Evolutionary conservation across 176 grass and related monocot genomes (phyloP), one percentile per base, ranked within the genome.

Genomic region (Eragrostis curvula): DNA sequence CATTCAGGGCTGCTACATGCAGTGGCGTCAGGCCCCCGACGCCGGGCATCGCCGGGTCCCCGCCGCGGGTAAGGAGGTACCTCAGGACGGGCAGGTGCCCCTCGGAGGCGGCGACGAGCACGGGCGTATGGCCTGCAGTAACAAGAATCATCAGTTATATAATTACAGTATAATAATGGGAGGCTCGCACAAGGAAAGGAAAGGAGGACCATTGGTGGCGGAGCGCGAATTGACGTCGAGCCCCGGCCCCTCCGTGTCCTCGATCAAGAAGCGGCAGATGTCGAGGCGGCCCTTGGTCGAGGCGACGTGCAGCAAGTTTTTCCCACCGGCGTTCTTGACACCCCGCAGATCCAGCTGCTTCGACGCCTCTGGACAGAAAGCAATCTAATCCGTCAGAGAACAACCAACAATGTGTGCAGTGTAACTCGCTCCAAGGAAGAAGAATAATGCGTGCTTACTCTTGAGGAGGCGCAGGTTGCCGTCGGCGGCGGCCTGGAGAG

Each of bases 51-150:
- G 47, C 40, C 6, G 75, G 76, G 73, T 85, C 74, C 29, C 81
- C 83, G 20, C 76, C 76, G 39, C 50, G 80, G 59, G 80, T 58
- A 11, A 85, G 73, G 53, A 89, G 82, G 66, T 85, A 89, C 57
- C 11, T 57, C 5, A 48, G 21, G 36, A 71, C 59, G 25, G 58
- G 58, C 52, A 56, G 52, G 17, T 56, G 52, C 20, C 52, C 52
- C 18, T 9, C 18, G 52, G 6, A 21, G 52, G 52, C 20, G 52
- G 52, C 52, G 52, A 56, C 2, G 20, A 56, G 6, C 17, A 56
- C 52, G 52, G 52, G 20, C 20, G 52, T 56, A 1, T 21, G 6
- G 18, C 52, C 20, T 56, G 52, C 20, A 56, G 16, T 6, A n/a
- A 56, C 18, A n/a, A 56, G 52, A 56, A n/a, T n/a, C n/a, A 56